phyloP scores from a whole-genome alignment of 306 rosid genomes.

The Crotalaria pallida region DNA sequence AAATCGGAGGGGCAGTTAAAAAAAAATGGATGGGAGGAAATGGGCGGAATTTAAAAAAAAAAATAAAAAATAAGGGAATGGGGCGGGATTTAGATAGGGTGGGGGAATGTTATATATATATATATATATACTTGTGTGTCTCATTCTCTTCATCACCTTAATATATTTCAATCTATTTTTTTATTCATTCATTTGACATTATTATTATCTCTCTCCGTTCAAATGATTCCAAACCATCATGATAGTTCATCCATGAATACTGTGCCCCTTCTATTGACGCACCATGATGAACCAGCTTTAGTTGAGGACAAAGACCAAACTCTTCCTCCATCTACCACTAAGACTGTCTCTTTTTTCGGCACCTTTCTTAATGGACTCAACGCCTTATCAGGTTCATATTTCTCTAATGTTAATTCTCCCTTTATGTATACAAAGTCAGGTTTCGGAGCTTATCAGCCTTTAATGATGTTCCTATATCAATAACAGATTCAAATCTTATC shows the following conservation, averaged over 20 bases:
- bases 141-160: neutral
- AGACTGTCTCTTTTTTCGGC: neutral
- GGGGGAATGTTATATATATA: no score
- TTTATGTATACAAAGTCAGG: no score
- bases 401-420: neutral
- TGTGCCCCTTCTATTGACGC: conserved; percentile 8
- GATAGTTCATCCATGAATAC: neutral
- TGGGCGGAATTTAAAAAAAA: no score
- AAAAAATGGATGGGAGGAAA: no score
- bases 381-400: conserved; percentile 21
- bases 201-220: neutral
- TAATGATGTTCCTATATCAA: no score
- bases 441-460: no score
- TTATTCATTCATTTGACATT: neutral
- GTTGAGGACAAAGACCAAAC: conserved; percentile 2
- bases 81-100: no score
- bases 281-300: neutral
- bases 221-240: neutral
- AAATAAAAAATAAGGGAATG: no score
- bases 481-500: no score
- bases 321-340: neutral
- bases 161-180: neutral
- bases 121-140: no score
- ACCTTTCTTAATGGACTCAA: conserved; percentile 31
- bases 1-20: no score